Conservation (phyloP, 78 protist species). For the slime mould (Dictyostelium discoideum) region DNA sequence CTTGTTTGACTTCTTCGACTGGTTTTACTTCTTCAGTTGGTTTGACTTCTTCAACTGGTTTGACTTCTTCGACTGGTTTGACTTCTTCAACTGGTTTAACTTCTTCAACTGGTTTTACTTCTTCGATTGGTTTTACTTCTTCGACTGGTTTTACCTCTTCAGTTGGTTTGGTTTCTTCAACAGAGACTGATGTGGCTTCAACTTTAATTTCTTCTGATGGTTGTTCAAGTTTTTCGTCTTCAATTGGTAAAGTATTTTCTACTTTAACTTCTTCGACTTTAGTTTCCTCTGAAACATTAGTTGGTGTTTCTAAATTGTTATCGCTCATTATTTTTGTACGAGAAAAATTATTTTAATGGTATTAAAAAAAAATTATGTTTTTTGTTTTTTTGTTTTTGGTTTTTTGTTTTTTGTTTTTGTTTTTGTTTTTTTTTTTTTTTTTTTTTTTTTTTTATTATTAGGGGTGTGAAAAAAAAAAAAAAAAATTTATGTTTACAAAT, state of each 20-base stretch:
- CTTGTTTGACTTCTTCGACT: neutral
- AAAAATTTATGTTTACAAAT: no score
- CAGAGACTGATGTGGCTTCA: neutral
- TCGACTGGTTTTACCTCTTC: neutral
- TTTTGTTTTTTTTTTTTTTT: neutral
- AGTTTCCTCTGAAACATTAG: neutral
- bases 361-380: neutral
- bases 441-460: no score
- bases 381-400: neutral
- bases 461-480: neutral
- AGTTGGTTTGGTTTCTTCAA: constrained; percentile 1
- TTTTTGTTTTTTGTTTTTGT: neutral
- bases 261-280: neutral
- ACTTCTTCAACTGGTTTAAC: neutral
- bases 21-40: neutral
- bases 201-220: neutral
- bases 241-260: neutral
- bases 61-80: neutral
- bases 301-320: neutral
- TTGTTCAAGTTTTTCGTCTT: neutral
- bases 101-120: neutral
- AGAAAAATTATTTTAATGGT: neutral
- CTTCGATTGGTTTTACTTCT: neutral
- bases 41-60: constrained; percentile 11
- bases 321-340: neutral